Evolutionary conservation across 1,284 basidiomycete genomes (phyloP), one percentile per base, ranked within the genome.

Genomic region (Boletus smithii): DNA sequence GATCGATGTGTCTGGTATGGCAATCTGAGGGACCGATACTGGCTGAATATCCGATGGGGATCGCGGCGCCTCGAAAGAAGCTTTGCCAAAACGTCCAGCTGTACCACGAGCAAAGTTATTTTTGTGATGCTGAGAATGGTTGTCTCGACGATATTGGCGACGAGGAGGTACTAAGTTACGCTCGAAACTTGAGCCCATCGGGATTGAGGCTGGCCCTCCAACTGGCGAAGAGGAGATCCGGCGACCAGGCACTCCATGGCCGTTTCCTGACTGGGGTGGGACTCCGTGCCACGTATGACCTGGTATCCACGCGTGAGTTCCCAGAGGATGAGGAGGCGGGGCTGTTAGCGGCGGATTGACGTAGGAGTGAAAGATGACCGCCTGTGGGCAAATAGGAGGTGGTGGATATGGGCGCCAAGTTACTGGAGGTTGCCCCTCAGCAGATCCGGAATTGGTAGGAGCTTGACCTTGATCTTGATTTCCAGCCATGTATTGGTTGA

Each of bases 401-500:
- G 59, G 50, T 30, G 60, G 58, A 35, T 56, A 67, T 1, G 65
- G 49, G 10, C 60, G 61, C 66, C 66, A 69, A 17, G 57, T 14
- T 5, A 53, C 46, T 40, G 61, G 49, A 24, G 58, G 38, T 38
- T 54, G 63, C 8, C 45, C 48, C 18, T 67, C 67, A 13, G 53
- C 22, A 30, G 60, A 39, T 36, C 54, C 63, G 5, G 53, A 22
- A 36, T 44, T 56, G 18, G 49, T 17, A 29, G 49, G 51, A 36
- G 26, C 27, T 40, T 60, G 53, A 35, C 40, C 42, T 48, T 59
- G 43, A 48, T 60, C 65, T 46, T 60, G 60, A 46, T 40, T 57
- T 49, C 59, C 69, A 14, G 71, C 55, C 74, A 80, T 76, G 49
- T 81, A 80, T 42, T 76, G 71, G 40, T 73, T 76, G 22, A 86